These are phyloP conservation scores for Aspergillus campestris DNA, from an alignment of 495 filamentous ascomycete species.

Conservation along the genomic window DNA sequence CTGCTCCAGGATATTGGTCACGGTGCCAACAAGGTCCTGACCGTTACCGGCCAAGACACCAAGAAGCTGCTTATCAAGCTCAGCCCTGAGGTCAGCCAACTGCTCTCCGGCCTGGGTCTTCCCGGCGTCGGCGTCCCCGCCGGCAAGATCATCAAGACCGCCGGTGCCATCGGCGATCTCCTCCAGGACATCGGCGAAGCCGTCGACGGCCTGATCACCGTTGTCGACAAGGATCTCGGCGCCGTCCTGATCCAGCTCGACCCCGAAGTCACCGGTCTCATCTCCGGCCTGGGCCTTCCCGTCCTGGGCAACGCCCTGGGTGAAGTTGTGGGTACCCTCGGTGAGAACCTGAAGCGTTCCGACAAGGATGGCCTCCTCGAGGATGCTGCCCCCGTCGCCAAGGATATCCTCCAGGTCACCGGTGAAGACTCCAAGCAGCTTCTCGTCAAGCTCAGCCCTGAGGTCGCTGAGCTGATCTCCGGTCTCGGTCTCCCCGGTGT, in stretches of 20 bases:
- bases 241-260: constrained; percentile 27
- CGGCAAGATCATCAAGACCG: constrained; percentile 16
- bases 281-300: constrained; percentile 30
- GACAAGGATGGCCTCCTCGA: constrained; percentile 21
- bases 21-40: constrained; percentile 15
- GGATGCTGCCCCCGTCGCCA: constrained; percentile 24
- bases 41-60: constrained; percentile 15
- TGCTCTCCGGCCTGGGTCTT: constrained; percentile 18
- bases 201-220: constrained; percentile 21
- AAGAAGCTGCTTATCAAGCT: constrained; percentile 19
- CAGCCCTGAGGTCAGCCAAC: constrained; percentile 12
- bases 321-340: constrained; percentile 24
- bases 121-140: constrained; percentile 10
- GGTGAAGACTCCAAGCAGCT: constrained; percentile 25
- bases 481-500: constrained; percentile 24
- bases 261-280: constrained; percentile 23
- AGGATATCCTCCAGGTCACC: constrained; percentile 22
- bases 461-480: constrained; percentile 21
- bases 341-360: constrained; percentile 19
- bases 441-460: constrained; percentile 26
- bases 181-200: constrained; percentile 20
- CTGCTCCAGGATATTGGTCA: constrained; percentile 24
- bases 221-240: constrained; percentile 20
- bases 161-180: constrained; percentile 21
- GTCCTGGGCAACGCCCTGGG: constrained; percentile 20